A percentile compares a stretch with the other conserved stretches of the same genome.
Conservation (phyloP, 768 basidiomycete species). For the Lactifluus volemus region DNA sequence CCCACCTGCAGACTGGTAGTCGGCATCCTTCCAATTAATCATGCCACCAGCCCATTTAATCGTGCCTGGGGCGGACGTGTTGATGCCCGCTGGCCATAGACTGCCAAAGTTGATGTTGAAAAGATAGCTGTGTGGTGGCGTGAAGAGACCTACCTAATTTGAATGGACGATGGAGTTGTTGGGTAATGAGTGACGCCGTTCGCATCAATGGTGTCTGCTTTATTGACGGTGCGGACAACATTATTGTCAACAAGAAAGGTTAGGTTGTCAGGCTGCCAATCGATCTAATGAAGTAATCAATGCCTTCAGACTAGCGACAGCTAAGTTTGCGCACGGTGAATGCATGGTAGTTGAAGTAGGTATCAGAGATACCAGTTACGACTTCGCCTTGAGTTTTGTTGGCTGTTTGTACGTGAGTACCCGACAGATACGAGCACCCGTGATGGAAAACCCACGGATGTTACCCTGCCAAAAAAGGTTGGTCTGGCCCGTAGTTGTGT, state of each 20-base stretch:
- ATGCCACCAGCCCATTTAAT: constrained; percentile 74
- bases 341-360: constrained; percentile 64
- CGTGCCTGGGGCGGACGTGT: constrained; percentile 52
- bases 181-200: constrained; percentile 62
- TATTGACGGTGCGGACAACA: constrained; percentile 58
- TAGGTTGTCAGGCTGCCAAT: constrained; percentile 67
- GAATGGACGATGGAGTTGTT: constrained; percentile 69
- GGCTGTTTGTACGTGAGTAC: constrained; percentile 25
- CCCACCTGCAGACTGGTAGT: constrained; percentile 57
- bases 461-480: constrained; percentile 76
- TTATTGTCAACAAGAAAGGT: constrained; percentile 65
- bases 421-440: not conserved
- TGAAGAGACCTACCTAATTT: constrained; percentile 51
- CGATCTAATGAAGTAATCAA: constrained; percentile 40
- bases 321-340: constrained; percentile 48
- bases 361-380: constrained; percentile 46
- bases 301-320: not conserved
- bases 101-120: constrained; percentile 23
- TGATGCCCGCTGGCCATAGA: constrained; percentile 78
- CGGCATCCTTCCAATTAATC: constrained; percentile 76
- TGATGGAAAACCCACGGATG: constrained; percentile 41
- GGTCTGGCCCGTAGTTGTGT: constrained; percentile 58
- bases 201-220: constrained; percentile 44
- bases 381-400: constrained; percentile 41
- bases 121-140: not conserved